Conservation (phyloP, 306 rosid species). For the Cucurbita maxima region DNA sequence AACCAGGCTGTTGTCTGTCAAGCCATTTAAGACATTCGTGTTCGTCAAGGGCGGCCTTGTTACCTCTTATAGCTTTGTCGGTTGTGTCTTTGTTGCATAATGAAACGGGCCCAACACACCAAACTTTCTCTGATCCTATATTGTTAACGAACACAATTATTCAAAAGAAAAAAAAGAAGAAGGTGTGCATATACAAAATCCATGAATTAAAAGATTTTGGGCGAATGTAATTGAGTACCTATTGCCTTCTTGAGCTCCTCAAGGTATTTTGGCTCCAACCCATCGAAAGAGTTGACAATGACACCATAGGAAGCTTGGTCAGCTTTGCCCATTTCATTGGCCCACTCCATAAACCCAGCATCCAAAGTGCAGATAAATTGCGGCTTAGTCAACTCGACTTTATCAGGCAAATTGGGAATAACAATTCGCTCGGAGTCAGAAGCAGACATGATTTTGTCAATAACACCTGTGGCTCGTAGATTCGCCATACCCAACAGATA, state of each 20-base stretch:
- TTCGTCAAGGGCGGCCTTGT: slow-evolving; percentile 19
- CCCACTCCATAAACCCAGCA: not conserved
- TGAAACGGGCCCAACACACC: slow-evolving; percentile 38
- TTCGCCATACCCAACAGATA: not conserved
- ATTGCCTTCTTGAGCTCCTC: slow-evolving; percentile 21
- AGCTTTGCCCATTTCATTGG: not conserved
- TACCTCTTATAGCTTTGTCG: slow-evolving; percentile 46
- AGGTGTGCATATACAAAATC: no score
- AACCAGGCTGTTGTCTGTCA: slow-evolving; percentile 15
- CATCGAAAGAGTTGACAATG: slow-evolving; percentile 16
- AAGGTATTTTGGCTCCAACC: slow-evolving; percentile 29
- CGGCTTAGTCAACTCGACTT: not conserved
- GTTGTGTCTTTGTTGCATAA: slow-evolving; percentile 20
- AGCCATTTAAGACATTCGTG: slow-evolving; percentile 28
- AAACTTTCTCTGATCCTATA: slow-evolving; percentile 16
- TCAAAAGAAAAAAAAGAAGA: no score
- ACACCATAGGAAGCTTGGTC: slow-evolving; percentile 13
- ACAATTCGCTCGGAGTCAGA: not conserved
- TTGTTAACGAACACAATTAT: no score
- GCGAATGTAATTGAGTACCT: not conserved
- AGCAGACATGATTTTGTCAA: not conserved
- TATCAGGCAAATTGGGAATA: slow-evolving; percentile 12
- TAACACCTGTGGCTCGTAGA: not conserved
- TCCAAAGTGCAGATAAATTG: not conserved
- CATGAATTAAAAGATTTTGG: not conserved